phyloP scores from a whole-genome alignment of 2,329 filamentous ascomycete genomes.

The Bipolaris zeicola region DNA sequence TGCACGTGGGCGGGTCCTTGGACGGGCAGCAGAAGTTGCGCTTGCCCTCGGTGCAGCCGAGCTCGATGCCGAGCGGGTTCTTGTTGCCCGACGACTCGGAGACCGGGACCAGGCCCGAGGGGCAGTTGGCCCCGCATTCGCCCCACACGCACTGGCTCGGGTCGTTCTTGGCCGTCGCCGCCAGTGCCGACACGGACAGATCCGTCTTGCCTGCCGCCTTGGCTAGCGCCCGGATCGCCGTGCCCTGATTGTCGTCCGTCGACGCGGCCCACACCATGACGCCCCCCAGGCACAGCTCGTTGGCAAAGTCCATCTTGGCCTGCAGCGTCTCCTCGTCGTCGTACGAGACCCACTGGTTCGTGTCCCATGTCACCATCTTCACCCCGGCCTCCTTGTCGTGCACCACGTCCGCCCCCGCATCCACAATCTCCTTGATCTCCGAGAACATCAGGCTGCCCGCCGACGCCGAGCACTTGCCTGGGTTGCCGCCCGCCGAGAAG shows the following conservation, averaged over 20 bases:
- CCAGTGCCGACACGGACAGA: slow-evolving; percentile 1
- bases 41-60: slow-evolving; percentile 2
- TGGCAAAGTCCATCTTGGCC: slow-evolving; percentile 42
- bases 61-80: slow-evolving; percentile 3
- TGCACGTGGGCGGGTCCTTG: slow-evolving; percentile 2
- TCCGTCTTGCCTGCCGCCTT: slow-evolving; percentile 1
- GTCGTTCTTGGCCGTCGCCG: not conserved
- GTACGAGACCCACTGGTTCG: slow-evolving; percentile 49
- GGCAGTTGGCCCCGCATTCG: slow-evolving; percentile 5
- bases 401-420: slow-evolving; percentile 15
- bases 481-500: not conserved
- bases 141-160: slow-evolving; percentile 3
- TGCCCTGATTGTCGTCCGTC: slow-evolving; percentile 7
- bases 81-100: slow-evolving; percentile 4
- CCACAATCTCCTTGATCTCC: slow-evolving; percentile 21
- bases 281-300: slow-evolving; percentile 36
- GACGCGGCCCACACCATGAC: slow-evolving; percentile 31
- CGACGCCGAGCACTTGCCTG: slow-evolving; percentile 1
- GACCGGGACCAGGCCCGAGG: slow-evolving; percentile 1
- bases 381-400: slow-evolving; percentile 24
- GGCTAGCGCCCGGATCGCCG: not conserved
- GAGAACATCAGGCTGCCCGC: slow-evolving; percentile 17
- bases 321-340: slow-evolving; percentile 47
- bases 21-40: slow-evolving; percentile 6
- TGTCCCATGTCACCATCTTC: slow-evolving; percentile 39